Conservation (phyloP, 176 grass and related monocot genomes). For the Olyra latifolia region DNA sequence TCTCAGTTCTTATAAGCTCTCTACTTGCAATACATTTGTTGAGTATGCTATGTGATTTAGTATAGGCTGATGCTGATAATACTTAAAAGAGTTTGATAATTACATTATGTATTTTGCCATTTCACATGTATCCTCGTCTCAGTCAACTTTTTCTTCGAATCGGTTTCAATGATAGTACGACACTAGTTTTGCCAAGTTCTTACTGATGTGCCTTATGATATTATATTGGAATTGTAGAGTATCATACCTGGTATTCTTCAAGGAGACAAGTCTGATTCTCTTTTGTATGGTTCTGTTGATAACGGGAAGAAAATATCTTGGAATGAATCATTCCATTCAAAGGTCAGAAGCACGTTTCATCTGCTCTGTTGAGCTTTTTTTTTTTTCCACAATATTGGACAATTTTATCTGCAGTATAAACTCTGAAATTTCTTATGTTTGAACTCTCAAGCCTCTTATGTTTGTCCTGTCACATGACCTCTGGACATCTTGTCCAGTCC, state of each 20-base stretch:
- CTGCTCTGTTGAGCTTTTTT: neutral
- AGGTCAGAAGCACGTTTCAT: slow-evolving; percentile 48
- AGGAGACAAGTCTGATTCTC: slow-evolving; percentile 98
- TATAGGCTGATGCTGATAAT: neutral
- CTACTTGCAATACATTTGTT: neutral
- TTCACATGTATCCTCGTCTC: slow-evolving; percentile 11
- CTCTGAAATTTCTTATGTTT: neutral
- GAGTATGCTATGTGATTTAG: neutral
- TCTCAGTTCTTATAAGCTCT: neutral
- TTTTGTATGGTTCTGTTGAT: slow-evolving; percentile 96
- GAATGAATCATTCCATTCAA: slow-evolving; percentile 92
- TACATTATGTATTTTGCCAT: neutral
- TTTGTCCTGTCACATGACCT: neutral
- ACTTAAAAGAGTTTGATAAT: neutral
- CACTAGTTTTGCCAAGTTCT: neutral
- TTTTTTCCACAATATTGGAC: neutral
- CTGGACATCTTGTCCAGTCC: neutral
- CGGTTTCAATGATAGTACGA: neutral
- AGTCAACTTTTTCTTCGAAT: neutral
- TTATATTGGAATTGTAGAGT: slow-evolving; percentile 53
- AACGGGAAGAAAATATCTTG: slow-evolving; percentile 99
- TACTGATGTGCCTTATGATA: neutral
- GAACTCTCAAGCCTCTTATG: neutral
- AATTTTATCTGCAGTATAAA: neutral
- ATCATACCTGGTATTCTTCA: slow-evolving; percentile 99